Evolutionary conservation across 805 yeast species (phyloP), one percentile per base, ranked within the genome.

Genomic region (Saccharomycopsis selenospora): DNA sequence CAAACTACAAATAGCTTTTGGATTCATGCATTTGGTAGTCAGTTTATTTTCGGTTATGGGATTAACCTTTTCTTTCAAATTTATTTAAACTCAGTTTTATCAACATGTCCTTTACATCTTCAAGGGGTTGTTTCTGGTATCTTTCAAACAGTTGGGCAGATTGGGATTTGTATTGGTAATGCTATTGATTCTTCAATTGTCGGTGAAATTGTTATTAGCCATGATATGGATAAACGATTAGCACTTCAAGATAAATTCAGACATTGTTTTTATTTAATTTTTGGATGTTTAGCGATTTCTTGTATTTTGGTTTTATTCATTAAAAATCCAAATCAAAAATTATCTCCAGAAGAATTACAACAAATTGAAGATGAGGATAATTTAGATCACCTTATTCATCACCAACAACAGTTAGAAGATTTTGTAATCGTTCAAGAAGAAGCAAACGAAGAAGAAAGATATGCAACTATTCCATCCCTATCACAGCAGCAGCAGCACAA

Each of bases 71-170:
- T 60, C 51, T 67, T 65, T 54, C 59, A 66, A 24, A 60, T 66
- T 2, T 69, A 63, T 45, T 47, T 63, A 33, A 64, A 59, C 27
- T 59, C 64, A 3, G 55, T 68, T 6, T 57, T 61, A 50, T 40
- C 59, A 40, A 43, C 61, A 18, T 63, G 72, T 6, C 74, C 76
- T 0, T 41, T 56, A 3, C 65, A 66, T 45, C 50, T 66, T 13
- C 73, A 69, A 45, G 74, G 72, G 14, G 63, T 66, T 25, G 68
- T 69, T 2, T 49, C 66, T 4, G 75, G 70, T 1, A 52, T 69
- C 4, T 57, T 61, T 29, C 66, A 62, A 49, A 66, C 73, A 1
- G 49, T 58, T 11, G 64, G 63, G 1, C 73, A 69, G 54, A 48
- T 68, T 24, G 68, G 67, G 1, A 48, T 57, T 22, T 56, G 66